These are phyloP conservation scores for Murraya koenigii DNA, from an alignment of 345 rosid species.

Conservation along the genomic window DNA sequence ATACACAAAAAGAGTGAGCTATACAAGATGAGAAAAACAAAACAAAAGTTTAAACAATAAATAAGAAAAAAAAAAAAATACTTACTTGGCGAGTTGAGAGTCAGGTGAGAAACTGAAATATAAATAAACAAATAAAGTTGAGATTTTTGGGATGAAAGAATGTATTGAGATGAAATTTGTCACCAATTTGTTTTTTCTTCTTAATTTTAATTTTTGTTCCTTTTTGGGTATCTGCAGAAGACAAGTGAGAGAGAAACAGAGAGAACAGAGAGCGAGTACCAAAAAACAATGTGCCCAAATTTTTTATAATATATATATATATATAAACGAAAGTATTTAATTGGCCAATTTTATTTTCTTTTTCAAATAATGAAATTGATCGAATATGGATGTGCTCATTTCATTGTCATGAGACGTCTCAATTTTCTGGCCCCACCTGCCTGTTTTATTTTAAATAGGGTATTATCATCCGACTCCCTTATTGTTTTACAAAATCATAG, in stretches of 20 bases:
- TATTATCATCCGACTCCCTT: too few species aligned
- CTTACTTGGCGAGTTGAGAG: constrained; percentile 4
- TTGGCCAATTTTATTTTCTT: constrained; percentile 10
- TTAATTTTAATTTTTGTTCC: background rate
- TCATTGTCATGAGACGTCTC: background rate
- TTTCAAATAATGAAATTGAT: background rate
- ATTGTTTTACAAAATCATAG: too few species aligned
- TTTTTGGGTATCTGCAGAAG: constrained; percentile 5
- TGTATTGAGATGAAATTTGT: background rate
- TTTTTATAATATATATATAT: background rate
- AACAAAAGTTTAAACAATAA: background rate
- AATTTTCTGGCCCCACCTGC: background rate
- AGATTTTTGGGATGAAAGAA: background rate
- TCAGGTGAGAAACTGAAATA: background rate
- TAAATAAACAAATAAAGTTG: too few species aligned
- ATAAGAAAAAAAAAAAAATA: background rate
- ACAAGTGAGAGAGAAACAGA: background rate
- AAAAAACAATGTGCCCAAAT: background rate
- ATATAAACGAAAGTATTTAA: background rate
- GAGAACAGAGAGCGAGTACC: background rate
- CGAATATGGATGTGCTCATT: background rate
- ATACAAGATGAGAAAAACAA: background rate
- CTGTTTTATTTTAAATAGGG: background rate
- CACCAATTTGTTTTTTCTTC: background rate
- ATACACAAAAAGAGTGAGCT: too few species aligned